Conservation (phyloP, 78 protist genomes). For the Diacronema lutheri region DNA sequence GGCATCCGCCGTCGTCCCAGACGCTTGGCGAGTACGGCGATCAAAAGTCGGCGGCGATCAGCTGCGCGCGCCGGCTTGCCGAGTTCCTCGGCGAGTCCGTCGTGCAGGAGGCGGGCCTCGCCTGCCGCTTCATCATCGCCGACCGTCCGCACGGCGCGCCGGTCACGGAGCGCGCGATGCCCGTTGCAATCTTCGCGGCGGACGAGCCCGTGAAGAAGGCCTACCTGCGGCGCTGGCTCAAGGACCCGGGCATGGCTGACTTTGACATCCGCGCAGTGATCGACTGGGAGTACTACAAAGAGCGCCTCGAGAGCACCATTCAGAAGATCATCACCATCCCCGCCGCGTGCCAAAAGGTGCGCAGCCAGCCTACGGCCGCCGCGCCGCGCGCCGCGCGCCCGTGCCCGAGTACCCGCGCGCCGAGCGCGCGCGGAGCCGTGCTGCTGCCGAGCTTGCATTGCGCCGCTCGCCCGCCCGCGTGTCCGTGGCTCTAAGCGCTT, state of each 20-base stretch:
- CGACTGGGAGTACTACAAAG: constrained; percentile 94
- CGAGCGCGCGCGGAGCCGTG: too few species aligned
- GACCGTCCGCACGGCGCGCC: constrained; percentile 82
- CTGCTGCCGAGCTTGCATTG: too few species aligned
- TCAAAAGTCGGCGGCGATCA: constrained; percentile 67
- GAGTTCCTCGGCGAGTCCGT: constrained; percentile 87
- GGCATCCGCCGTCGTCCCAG: too few species aligned
- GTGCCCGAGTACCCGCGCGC: too few species aligned
- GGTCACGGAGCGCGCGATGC: constrained; percentile 94
- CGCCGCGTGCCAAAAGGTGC: constrained; percentile 88
- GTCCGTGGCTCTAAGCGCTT: too few species aligned
- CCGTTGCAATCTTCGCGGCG: constrained; percentile 81
- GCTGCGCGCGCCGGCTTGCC: constrained; percentile 72
- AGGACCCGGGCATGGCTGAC: neutral
- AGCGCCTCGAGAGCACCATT: constrained; percentile 75
- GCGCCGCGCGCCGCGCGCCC: too few species aligned
- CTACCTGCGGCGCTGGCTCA: constrained; percentile 59
- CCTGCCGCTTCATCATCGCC: constrained; percentile 82
- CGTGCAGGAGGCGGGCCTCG: constrained; percentile 89
- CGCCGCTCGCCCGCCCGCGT: too few species aligned
- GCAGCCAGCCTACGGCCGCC: too few species aligned
- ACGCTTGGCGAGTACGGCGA: constrained; percentile 80
- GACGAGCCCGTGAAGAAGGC: constrained; percentile 22
- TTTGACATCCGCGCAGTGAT: constrained; percentile 69
- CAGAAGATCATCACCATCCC: constrained; percentile 98